These are phyloP conservation scores for Galerina sulciceps DNA, from an alignment of 768 basidiomycete genomes.

Conservation along the genomic window DNA sequence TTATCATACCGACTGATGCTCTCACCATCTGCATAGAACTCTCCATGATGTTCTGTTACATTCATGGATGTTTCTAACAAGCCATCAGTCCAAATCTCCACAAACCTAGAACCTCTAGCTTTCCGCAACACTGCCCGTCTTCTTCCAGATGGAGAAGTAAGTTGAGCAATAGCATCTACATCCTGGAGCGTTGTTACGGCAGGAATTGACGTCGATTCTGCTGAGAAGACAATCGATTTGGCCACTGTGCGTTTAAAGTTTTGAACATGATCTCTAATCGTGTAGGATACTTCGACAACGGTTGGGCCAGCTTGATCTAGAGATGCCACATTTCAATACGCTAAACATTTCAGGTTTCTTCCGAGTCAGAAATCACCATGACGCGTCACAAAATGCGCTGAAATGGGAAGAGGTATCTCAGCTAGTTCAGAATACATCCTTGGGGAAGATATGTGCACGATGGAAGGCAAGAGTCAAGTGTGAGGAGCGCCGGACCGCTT, in stretches of 20 bases:
- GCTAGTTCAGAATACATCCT: conserved; percentile 30
- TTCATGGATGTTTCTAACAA: conserved; percentile 51
- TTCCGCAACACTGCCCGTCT: conserved; percentile 51
- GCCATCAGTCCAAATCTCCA: conserved; percentile 62
- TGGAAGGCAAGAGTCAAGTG: no score
- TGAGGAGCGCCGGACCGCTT: no score
- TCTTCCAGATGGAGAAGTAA: conserved; percentile 43
- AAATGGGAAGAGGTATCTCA: conserved; percentile 33
- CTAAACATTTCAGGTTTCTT: background rate
- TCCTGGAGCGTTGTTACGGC: conserved; percentile 36
- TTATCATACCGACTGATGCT: background rate
- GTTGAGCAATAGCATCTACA: conserved; percentile 43
- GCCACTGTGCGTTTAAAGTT: conserved; percentile 50
- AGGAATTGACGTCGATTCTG: conserved; percentile 13
- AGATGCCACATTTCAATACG: background rate
- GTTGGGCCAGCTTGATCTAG: conserved; percentile 5
- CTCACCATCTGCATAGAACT: conserved; percentile 67
- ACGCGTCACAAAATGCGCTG: conserved; percentile 27
- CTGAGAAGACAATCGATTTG: conserved; percentile 38
- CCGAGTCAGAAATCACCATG: conserved; percentile 6
- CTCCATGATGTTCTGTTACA: conserved; percentile 60
- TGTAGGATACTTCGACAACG: conserved; percentile 46
- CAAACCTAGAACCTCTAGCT: conserved; percentile 41
- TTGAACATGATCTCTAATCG: conserved; percentile 52
- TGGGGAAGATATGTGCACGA: no score